phyloP scores from a whole-genome alignment of 805 yeast species.

The Nakazawaea wyomingensis region DNA sequence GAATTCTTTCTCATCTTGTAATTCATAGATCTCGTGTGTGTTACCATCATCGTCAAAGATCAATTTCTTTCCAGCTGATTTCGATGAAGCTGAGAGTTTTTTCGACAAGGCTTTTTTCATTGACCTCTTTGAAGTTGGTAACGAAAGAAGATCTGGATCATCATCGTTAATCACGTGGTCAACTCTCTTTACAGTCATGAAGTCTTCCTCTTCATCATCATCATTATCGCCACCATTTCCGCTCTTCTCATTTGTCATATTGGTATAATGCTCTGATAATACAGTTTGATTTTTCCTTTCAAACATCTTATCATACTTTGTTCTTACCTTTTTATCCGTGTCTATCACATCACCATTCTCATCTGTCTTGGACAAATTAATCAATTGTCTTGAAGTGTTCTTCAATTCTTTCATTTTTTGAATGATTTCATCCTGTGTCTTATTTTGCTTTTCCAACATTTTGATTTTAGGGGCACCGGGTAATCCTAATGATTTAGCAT shows the following conservation, averaged over 20 bases:
- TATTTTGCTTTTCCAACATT: slow-evolving; percentile 40
- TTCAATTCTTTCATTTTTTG: slow-evolving; percentile 61
- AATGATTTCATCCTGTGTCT: slow-evolving; percentile 28
- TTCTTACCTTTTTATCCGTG: slow-evolving; percentile 50
- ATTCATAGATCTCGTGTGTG: slow-evolving; percentile 87
- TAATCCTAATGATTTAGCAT: slow-evolving; percentile 82
- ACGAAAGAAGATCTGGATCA: slow-evolving; percentile 48
- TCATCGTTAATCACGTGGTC: slow-evolving; percentile 68
- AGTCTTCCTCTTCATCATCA: slow-evolving; percentile 47
- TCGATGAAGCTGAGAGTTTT: slow-evolving; percentile 57
- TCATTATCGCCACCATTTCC: slow-evolving; percentile 16
- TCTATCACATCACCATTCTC: slow-evolving; percentile 58
- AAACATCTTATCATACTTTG: slow-evolving; percentile 93
- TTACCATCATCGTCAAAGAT: slow-evolving; percentile 92
- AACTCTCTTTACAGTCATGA: slow-evolving; percentile 71
- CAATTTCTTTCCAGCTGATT: slow-evolving; percentile 71
- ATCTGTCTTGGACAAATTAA: slow-evolving; percentile 47
- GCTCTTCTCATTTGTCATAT: slow-evolving; percentile 40
- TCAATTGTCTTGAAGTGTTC: slow-evolving; percentile 71
- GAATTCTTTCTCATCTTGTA: slow-evolving; percentile 88
- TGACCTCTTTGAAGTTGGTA: slow-evolving; percentile 77
- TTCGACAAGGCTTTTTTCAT: slow-evolving; percentile 83
- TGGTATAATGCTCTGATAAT: slow-evolving; percentile 80
- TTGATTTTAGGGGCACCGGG: slow-evolving; percentile 96
- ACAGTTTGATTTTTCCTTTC: slow-evolving; percentile 92